A percentile compares a stretch with the other conserved stretches of the same genome.
Evolutionary conservation across 2,329 filamentous ascomycete genomes (phyloP).

Genomic region (Fusarium multiceps): DNA sequence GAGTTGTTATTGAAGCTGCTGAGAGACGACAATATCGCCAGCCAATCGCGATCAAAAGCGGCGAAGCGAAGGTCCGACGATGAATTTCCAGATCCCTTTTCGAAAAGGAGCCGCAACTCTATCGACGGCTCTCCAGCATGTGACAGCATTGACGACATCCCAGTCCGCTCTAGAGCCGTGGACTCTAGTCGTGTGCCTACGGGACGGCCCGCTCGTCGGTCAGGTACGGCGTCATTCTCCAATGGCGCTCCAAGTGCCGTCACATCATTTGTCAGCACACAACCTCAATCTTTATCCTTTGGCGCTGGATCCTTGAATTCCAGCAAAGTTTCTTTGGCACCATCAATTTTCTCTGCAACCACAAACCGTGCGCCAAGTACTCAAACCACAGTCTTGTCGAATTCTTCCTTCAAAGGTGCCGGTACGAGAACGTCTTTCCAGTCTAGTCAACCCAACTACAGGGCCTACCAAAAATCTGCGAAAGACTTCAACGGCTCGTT

Average conservation of each 20-base stretch:
- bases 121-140: slow-evolving; percentile 5
- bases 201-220: slow-evolving; percentile 28
- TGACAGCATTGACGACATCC: slow-evolving; percentile 36
- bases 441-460: not conserved
- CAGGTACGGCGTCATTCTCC: slow-evolving; percentile 25
- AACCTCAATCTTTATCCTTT: slow-evolving; percentile 28
- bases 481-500: not conserved
- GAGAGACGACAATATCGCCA: slow-evolving; percentile 20
- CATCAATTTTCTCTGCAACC: slow-evolving; percentile 51
- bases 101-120: slow-evolving; percentile 37
- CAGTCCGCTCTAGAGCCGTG: slow-evolving; percentile 37
- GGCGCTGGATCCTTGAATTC: slow-evolving; percentile 45
- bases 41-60: slow-evolving; percentile 12
- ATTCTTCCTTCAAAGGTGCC: slow-evolving; percentile 22
- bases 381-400: slow-evolving; percentile 49
- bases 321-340: slow-evolving; percentile 49
- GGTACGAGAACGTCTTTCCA: slow-evolving; percentile 1
- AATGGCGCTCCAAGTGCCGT: slow-evolving; percentile 12
- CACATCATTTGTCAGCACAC: slow-evolving; percentile 22
- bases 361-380: slow-evolving; percentile 44
- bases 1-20: slow-evolving; percentile 38
- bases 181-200: slow-evolving; percentile 5
- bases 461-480: not conserved
- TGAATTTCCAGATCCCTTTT: slow-evolving; percentile 25
- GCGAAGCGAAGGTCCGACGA: slow-evolving; percentile 43